These are phyloP conservation scores for Pelargonium cotyledonis DNA, from an alignment of 441 rosid genomes.

Conservation along the genomic window DNA sequence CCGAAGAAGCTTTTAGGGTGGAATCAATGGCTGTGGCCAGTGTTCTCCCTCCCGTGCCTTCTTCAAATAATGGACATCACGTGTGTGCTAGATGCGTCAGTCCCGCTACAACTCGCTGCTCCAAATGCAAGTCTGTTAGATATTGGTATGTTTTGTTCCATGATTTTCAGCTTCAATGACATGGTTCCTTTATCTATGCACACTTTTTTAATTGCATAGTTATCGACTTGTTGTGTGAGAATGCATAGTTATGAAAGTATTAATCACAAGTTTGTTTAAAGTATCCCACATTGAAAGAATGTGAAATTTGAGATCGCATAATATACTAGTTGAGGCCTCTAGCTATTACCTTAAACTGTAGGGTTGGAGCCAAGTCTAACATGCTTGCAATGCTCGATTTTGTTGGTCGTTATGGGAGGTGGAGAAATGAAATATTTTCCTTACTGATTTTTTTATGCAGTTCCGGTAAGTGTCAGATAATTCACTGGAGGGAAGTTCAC, in stretches of 20 bases:
- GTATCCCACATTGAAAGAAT: too few species aligned
- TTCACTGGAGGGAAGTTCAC: constrained; percentile 83
- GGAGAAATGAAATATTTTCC: too few species aligned
- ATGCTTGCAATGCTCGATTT: background rate
- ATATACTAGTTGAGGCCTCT: too few species aligned
- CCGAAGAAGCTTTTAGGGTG: constrained; percentile 67
- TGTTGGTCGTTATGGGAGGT: too few species aligned
- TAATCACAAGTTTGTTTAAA: too few species aligned
- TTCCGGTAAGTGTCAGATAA: constrained; percentile 83
- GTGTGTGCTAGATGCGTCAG: constrained; percentile 63
- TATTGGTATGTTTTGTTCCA: constrained; percentile 53
- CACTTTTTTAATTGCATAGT: background rate
- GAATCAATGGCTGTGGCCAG: constrained; percentile 41
- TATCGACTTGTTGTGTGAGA: background rate
- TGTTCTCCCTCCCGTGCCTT: constrained; percentile 31
- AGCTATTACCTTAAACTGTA: too few species aligned
- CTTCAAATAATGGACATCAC: constrained; percentile 39
- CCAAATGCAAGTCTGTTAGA: constrained; percentile 77
- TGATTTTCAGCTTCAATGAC: constrained; percentile 8
- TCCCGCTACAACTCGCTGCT: constrained; percentile 88
- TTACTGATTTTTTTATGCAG: constrained; percentile 32
- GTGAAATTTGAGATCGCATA: too few species aligned
- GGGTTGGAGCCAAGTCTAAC: background rate
- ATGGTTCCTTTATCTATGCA: background rate
- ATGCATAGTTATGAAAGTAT: background rate